Percentiles rank a stretch among this genome's conserved stretches.
phyloP scores from a whole-genome alignment of 495 filamentous ascomycete genomes.

The Rusavskia elegans region DNA sequence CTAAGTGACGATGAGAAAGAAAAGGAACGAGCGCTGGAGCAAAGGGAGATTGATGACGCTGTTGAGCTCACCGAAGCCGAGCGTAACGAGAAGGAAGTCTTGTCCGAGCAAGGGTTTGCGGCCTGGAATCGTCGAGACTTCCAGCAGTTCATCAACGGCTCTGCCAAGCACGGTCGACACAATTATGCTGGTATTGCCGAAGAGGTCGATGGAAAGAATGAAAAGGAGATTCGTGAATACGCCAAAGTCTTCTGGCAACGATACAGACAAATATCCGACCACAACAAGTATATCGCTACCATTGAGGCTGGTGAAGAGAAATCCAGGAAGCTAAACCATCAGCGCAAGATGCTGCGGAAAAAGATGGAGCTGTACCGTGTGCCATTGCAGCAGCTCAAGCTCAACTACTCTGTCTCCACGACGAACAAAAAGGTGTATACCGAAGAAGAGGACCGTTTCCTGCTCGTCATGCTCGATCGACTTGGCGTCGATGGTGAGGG shows the following conservation, averaged over 20 bases:
- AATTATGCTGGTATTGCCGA: constrained; percentile 71
- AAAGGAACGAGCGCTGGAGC: constrained; percentile 74
- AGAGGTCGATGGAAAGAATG: constrained; percentile 82
- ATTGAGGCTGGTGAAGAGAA: constrained; percentile 90
- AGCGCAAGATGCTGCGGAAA: constrained; percentile 83
- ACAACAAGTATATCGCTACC: constrained; percentile 66
- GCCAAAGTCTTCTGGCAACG: constrained; percentile 90
- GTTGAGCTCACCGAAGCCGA: constrained; percentile 82
- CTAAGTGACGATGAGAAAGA: constrained; percentile 70
- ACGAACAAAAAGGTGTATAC: constrained; percentile 99
- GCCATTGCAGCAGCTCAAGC: constrained; percentile 90
- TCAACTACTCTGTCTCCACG: constrained; percentile 96
- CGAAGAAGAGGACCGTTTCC: constrained; percentile 93
- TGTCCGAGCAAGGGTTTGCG: constrained; percentile 75
- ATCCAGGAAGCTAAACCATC: constrained; percentile 71
- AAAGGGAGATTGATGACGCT: constrained; percentile 84
- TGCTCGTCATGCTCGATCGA: constrained; percentile 83
- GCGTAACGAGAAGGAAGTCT: constrained; percentile 58
- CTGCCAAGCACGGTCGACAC: constrained; percentile 75
- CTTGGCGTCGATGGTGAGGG: constrained; percentile 76
- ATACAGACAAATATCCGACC: constrained; percentile 76
- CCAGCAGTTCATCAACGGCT: constrained; percentile 92
- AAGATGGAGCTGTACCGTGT: constrained; percentile 95
- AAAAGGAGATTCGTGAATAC: constrained; percentile 73
- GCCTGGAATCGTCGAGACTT: constrained; percentile 96